A percentile compares a stretch with the other conserved stretches of the same genome.
Conservation (phyloP, 306 rosid genomes). For the Vachellia pachyceras region DNA sequence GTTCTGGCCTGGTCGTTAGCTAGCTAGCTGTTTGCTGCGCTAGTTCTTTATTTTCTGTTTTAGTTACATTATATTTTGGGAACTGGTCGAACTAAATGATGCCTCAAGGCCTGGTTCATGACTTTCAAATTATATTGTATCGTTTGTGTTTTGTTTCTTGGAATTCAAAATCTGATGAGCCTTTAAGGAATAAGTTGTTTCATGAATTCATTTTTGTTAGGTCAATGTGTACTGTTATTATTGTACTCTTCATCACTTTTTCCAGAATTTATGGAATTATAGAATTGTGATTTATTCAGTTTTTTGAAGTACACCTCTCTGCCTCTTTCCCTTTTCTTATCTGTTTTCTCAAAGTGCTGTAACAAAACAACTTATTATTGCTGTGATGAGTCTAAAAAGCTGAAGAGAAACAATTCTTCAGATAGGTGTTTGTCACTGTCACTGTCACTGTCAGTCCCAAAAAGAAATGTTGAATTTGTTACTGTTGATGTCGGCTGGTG, state of each 20-base stretch:
- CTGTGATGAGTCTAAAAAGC: too few species aligned
- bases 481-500: not conserved
- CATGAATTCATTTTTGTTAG: not conserved
- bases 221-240: not conserved
- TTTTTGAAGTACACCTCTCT: too few species aligned
- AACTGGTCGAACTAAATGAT: not conserved
- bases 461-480: not conserved
- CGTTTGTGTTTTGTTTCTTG: not conserved
- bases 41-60: not conserved
- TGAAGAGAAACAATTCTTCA: too few species aligned
- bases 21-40: not conserved
- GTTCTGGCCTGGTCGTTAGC: not conserved
- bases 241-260: not conserved
- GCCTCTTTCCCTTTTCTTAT: too few species aligned
- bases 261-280: not conserved
- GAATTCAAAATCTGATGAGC: not conserved
- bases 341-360: too few species aligned
- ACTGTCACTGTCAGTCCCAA: too few species aligned
- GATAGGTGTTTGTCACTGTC: too few species aligned
- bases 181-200: not conserved
- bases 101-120: conserved; percentile 10
- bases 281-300: not conserved
- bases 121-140: not conserved
- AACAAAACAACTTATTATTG: too few species aligned
- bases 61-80: not conserved